phyloP scores from a whole-genome alignment of 108 stramenopile genomes.

The Cyclotella sp. region DNA sequence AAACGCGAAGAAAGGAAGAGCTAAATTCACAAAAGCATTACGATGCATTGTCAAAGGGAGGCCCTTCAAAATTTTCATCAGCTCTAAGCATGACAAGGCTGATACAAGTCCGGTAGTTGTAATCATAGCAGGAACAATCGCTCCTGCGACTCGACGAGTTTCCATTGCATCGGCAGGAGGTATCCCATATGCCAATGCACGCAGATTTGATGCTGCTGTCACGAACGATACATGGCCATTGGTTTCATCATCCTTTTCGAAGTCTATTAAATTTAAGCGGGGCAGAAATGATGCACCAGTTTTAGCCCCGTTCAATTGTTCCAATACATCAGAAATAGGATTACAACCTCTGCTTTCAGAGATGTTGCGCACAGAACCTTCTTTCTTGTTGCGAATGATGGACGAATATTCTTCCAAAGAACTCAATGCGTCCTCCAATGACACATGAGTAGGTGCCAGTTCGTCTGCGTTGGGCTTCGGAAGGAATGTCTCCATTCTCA shows the following conservation, averaged over 20 bases:
- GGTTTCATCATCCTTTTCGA: slow-evolving; percentile 98
- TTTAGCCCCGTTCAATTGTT: slow-evolving; percentile 52
- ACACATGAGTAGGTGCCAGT: slow-evolving; percentile 13
- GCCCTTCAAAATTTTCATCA: slow-evolving; percentile 88
- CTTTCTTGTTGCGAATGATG: not conserved
- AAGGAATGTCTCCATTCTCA: slow-evolving; percentile 71
- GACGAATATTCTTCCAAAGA: slow-evolving; percentile 43
- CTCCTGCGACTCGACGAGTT: slow-evolving; percentile 94
- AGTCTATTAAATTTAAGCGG: slow-evolving; percentile 61
- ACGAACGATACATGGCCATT: slow-evolving; percentile 96
- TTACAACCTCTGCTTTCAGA: slow-evolving; percentile 18
- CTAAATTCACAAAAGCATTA: slow-evolving; percentile 95
- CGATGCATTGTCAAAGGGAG: slow-evolving; percentile 77
- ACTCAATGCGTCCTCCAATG: slow-evolving; percentile 44
- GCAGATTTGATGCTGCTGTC: slow-evolving; percentile 92
- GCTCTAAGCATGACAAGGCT: slow-evolving; percentile 93
- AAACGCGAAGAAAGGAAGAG: slow-evolving; percentile 97
- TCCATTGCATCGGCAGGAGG: slow-evolving; percentile 94
- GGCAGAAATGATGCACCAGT: slow-evolving; percentile 51
- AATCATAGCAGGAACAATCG: slow-evolving; percentile 98
- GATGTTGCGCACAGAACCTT: not conserved
- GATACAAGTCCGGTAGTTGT: slow-evolving; percentile 98
- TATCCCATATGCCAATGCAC: slow-evolving; percentile 94
- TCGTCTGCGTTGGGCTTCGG: slow-evolving; percentile 17
- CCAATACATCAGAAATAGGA: slow-evolving; percentile 23